Base-by-base conservation (phyloP, 139 green algal genomes). In the Chlamydomonas applanata region DNA sequence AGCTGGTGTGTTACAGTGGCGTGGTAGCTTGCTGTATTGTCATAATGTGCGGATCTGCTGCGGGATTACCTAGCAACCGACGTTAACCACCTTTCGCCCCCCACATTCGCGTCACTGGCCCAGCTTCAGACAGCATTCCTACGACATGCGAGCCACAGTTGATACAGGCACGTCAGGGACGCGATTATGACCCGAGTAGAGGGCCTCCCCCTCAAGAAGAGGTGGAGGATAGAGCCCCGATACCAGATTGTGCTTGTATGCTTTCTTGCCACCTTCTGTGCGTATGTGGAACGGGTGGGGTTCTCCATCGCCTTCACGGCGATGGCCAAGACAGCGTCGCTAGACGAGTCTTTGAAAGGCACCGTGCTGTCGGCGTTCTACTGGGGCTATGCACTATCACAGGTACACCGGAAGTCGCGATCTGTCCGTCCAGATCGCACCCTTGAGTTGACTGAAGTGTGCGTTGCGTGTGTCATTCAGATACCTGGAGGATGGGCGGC, bases 271-370 rank as follows among this genome's bases (percentile, higher is more conserved):
- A 98, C 93, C 0, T 84, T 97, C 33, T 84, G 80, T 22, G 89
- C 86, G 3, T 99, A 99, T 71, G 86, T 98, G 25, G 96, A 99
- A 82, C 89, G 96, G 2, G 89, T 94, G 2, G 96, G 95, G 33
- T 99, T 99, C 86, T 95, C 90, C 25, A 95, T 99, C 44, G 93
- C 93, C 1, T 99, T 94, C 88, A 98, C 95, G 0, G 79, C 83
- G 0, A 88, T 95, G 77, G 93, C 94, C 0, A 90, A 92, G 45
- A 32, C 14, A 35, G 79, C 78, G 4, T 56, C 56, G 0, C 30
- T 93, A 1, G 85, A 90, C 35, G 91, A 95, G 74, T 79, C 79
- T 0, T 79, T 93, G n/a, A 96, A 97, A 61, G 94, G 95, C 13
- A 89, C 79, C 0, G 94, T 99, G 13, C 78, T 99, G n/a, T 97